Evolutionary conservation across 1,284 basidiomycete genomes (phyloP).

Genomic region (Leccinum subfulvum): DNA sequence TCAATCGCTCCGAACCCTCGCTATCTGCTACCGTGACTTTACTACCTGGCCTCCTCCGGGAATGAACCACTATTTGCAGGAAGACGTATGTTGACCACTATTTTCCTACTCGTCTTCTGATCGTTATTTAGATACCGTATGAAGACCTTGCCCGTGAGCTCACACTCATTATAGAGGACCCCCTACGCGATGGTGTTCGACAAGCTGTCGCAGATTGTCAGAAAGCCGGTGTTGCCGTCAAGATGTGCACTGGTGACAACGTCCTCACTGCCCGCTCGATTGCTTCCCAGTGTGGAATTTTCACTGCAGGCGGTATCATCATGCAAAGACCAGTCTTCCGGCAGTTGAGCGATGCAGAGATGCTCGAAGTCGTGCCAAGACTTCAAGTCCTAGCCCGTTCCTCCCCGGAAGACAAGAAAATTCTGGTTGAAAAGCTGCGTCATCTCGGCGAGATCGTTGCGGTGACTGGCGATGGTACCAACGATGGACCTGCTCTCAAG

Average conservation of each 20-base stretch:
- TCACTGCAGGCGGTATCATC: conserved; percentile 87
- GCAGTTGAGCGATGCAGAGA: conserved; percentile 53
- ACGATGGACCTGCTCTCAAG: conserved; percentile 96
- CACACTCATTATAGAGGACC: conserved; percentile 94
- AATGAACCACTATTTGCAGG: conserved; percentile 42
- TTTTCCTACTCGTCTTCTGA: conserved; percentile 4
- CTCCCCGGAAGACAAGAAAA: conserved; percentile 95
- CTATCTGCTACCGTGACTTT: conserved; percentile 90
- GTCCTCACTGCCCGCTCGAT: conserved; percentile 93
- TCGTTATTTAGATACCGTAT: conserved; percentile 57
- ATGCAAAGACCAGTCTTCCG: conserved; percentile 92
- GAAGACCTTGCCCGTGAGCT: conserved; percentile 71
- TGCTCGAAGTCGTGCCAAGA: conserved; percentile 64
- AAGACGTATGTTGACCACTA: conserved; percentile 45
- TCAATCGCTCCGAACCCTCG: conserved; percentile 91
- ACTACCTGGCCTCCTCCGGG: conserved; percentile 79
- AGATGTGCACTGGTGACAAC: conserved; percentile 99
- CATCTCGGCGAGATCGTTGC: conserved; percentile 90
- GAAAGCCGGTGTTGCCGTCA: conserved; percentile 90
- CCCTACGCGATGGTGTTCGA: conserved; percentile 85
- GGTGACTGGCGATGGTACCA: conserved; percentile 98
- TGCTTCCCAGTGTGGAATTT: conserved; percentile 93
- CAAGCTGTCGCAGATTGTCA: conserved; percentile 87
- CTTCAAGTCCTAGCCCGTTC: conserved; percentile 89
- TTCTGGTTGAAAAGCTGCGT: conserved; percentile 88